These are phyloP conservation scores for Pachysandra terminalis DNA, from an alignment of 164 flowering plant species.

Conservation along the genomic window DNA sequence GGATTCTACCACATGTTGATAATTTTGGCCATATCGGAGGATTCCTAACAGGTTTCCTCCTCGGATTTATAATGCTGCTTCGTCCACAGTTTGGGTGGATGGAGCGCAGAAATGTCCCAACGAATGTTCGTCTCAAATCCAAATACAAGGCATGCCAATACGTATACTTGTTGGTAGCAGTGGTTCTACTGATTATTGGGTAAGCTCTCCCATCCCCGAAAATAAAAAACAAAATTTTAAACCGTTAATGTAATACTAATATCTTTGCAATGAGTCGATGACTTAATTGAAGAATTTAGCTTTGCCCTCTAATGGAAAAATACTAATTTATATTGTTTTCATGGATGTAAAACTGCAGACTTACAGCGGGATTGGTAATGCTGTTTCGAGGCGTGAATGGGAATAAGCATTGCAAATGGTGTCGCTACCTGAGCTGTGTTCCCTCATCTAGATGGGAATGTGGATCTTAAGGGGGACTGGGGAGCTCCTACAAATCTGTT, in stretches of 20 bases:
- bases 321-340: too few species aligned
- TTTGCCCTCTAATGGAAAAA: too few species aligned
- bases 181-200: slow-evolving; percentile 61
- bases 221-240: background rate
- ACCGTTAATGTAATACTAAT: too few species aligned
- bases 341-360: slow-evolving; percentile 35
- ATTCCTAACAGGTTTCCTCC: slow-evolving; percentile 71
- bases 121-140: slow-evolving; percentile 38
- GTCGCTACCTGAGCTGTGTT: slow-evolving; percentile 73
- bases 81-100: slow-evolving; percentile 83
- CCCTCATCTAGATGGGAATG: slow-evolving; percentile 69
- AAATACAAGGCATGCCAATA: slow-evolving; percentile 72
- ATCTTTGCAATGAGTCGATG: too few species aligned
- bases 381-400: slow-evolving; percentile 68
- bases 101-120: slow-evolving; percentile 43
- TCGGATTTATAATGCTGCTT: slow-evolving; percentile 67
- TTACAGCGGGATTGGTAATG: slow-evolving; percentile 63
- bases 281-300: too few species aligned
- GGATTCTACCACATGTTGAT: slow-evolving; percentile 76
- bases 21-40: slow-evolving; percentile 90
- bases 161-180: slow-evolving; percentile 45
- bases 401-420: slow-evolving; percentile 73
- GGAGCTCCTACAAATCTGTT: too few species aligned
- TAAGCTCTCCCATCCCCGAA: slow-evolving; percentile 25
- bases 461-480: background rate